Conservation (phyloP, 805 yeast species). For the Saturnispora halmiae region DNA sequence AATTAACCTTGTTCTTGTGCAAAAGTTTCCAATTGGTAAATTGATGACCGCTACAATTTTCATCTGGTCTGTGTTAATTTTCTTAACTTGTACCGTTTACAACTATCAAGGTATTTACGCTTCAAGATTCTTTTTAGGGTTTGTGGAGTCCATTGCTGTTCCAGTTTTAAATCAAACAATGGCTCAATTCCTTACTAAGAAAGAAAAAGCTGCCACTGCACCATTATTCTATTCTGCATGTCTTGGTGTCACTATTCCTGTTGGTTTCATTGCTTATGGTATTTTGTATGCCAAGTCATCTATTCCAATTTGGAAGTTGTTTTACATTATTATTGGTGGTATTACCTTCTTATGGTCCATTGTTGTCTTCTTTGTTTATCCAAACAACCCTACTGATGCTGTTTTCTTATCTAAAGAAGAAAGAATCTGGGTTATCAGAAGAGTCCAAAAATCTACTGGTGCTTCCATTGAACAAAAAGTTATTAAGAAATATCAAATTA, state of each 20-base stretch:
- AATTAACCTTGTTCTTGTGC: slow-evolving; percentile 32
- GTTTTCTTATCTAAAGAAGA: slow-evolving; percentile 31
- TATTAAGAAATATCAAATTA: slow-evolving; percentile 37
- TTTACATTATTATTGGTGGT: slow-evolving; percentile 45
- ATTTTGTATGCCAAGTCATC: slow-evolving; percentile 16
- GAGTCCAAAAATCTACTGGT: slow-evolving; percentile 29
- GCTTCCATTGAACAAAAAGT: slow-evolving; percentile 33
- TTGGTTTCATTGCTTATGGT: slow-evolving; percentile 28
- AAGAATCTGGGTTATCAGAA: slow-evolving; percentile 35
- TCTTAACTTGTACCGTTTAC: slow-evolving; percentile 36
- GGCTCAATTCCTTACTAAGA: slow-evolving; percentile 40
- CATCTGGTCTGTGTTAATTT: slow-evolving; percentile 29
- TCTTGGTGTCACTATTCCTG: slow-evolving; percentile 34
- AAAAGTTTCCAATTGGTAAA: slow-evolving; percentile 29
- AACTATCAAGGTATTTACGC: slow-evolving; percentile 40
- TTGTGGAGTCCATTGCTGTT: slow-evolving; percentile 31
- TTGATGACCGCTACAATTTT: slow-evolving; percentile 23
- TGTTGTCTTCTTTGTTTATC: slow-evolving; percentile 33
- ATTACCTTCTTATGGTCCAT: slow-evolving; percentile 34
- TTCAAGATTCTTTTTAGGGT: slow-evolving; percentile 31
- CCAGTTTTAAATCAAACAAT: slow-evolving; percentile 39
- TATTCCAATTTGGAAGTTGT: slow-evolving; percentile 36
- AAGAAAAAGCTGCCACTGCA: slow-evolving; percentile 35
- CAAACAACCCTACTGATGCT: slow-evolving; percentile 45
- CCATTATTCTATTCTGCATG: slow-evolving; percentile 30